phyloP scores from a whole-genome alignment of 2,329 filamentous ascomycete genomes.

The Apiospora aurea region DNA sequence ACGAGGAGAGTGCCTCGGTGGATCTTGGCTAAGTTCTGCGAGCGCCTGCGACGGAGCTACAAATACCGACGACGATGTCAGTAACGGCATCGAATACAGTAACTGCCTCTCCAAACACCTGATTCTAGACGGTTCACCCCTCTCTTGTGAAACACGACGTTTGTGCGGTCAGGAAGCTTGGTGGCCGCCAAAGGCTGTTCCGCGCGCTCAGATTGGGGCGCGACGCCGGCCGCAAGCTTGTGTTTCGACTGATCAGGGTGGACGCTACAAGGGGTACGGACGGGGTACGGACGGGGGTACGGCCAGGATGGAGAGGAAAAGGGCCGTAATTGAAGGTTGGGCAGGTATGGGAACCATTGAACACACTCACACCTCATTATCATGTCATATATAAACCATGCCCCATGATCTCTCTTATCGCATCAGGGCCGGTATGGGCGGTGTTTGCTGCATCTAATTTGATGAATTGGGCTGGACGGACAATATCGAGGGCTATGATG shows the following conservation, averaged over 20 bases:
- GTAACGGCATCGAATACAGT: conserved; percentile 36
- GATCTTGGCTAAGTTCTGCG: conserved; percentile 62
- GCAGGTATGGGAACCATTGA: neutral
- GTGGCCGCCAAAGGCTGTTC: conserved; percentile 5
- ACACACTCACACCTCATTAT: conserved; percentile 27
- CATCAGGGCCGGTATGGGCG: neutral
- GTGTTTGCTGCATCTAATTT: conserved; percentile 21
- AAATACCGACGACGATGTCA: conserved; percentile 35
- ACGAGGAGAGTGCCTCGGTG: conserved; percentile 59
- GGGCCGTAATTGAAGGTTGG: neutral
- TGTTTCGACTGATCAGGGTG: conserved; percentile 24
- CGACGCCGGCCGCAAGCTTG: conserved; percentile 21
- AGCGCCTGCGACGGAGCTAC: conserved; percentile 66
- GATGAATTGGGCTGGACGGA: conserved; percentile 11
- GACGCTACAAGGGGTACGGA: conserved; percentile 19
- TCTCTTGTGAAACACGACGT: conserved; percentile 41
- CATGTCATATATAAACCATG: conserved; percentile 15
- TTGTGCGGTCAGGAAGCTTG: conserved; percentile 18
- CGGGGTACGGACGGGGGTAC: conserved; percentile 11
- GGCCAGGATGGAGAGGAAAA: neutral
- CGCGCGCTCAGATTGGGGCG: conserved; percentile 27
- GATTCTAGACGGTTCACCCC: conserved; percentile 28
- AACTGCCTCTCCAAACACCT: conserved; percentile 27
- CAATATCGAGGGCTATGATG: conserved; percentile 9
- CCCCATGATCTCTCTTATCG: conserved; percentile 25